Base-by-base conservation (phyloP, 768 basidiomycete genomes). In the Calocera viscosa region DNA sequence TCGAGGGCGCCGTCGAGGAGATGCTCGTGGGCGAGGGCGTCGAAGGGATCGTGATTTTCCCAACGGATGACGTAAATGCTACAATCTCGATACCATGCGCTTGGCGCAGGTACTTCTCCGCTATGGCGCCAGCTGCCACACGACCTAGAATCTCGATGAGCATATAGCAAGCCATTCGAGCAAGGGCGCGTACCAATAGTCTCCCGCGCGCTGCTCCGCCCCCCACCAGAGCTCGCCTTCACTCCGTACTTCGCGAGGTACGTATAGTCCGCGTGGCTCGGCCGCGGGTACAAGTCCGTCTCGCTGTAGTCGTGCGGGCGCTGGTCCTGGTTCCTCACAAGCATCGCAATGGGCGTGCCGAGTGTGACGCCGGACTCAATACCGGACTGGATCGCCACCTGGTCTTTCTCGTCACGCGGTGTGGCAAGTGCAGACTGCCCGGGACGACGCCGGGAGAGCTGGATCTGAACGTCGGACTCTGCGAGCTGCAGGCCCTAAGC, bases 281-380 rank as follows among this genome's bases (percentile, higher is more conserved):
- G 96, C 24, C 96, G 88, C 34, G 96, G 96, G 80, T 93, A 99
- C 65, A 94, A 79, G 75, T 99, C 96, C 0, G 96, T 98, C 80
- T 98, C 96, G 70, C 94, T 87, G 78, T 99, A 99, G 77, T 99
- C 96, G 73, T 97, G 90, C 22, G 96, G 96, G 32, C 96, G 83
- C 74, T 99, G 96, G 76, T 99, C 96, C 79, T 98, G 94, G 77
- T 99, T 99, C 73, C 86, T 90, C 40, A 99, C 93, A 64, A 97
- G 81, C n/a, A 99, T 85, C 1, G 87, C 94, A 72, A 99, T 98
- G 24, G 96, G 96, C 22, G 96, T 99, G 53, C 96, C 96, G 24
- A 99, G 86, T 1, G 96, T 97, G 32, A 95, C 87, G 30, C 92
- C 96, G 69, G 89, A 87, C 76, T 99, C 96, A 32, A 88, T 80